Percentiles rank a stretch among this genome's conserved stretches.
phyloP scores from a whole-genome alignment of 2,329 filamentous ascomycete genomes.

The Aureobasidium leucospermi region DNA sequence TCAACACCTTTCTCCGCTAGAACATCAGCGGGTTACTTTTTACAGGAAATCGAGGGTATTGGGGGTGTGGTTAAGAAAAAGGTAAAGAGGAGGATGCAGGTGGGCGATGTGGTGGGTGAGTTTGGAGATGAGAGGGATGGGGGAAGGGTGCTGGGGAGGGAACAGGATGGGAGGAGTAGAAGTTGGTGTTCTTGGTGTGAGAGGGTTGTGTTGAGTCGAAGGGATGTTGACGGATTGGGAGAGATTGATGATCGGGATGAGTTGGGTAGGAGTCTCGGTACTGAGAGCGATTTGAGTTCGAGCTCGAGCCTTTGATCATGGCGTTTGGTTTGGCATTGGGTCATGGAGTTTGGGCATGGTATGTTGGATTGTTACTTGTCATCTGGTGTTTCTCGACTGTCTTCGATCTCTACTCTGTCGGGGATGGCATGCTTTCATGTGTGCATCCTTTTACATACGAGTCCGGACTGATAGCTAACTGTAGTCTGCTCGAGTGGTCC shows the following conservation, averaged over 20 bases:
- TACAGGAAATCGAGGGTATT: constrained; percentile 86
- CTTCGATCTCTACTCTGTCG: too few species aligned
- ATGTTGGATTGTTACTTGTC: not conserved
- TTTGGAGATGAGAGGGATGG: constrained; percentile 69
- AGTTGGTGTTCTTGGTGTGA: constrained; percentile 94
- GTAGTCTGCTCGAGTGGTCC: too few species aligned
- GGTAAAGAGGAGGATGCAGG: constrained; percentile 69
- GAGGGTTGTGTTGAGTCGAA: constrained; percentile 59
- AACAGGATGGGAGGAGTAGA: constrained; percentile 59
- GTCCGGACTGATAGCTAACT: too few species aligned
- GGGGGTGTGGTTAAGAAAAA: constrained; percentile 84
- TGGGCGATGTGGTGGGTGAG: constrained; percentile 80
- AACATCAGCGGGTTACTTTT: constrained; percentile 58
- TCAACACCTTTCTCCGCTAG: constrained; percentile 29
- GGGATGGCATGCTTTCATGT: too few species aligned
- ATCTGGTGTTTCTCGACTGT: too few species aligned
- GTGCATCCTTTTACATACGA: too few species aligned
- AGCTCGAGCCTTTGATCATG: not conserved
- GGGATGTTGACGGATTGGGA: constrained; percentile 29
- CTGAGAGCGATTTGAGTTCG: not conserved
- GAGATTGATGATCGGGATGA: constrained; percentile 8
- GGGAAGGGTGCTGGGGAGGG: constrained; percentile 60
- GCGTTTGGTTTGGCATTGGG: not conserved
- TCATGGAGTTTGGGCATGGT: not conserved
- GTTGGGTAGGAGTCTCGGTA: not conserved